Evolutionary conservation across 768 basidiomycete genomes (phyloP), one percentile per base, ranked within the genome.

Genomic region (Lepiota subincarnata): DNA sequence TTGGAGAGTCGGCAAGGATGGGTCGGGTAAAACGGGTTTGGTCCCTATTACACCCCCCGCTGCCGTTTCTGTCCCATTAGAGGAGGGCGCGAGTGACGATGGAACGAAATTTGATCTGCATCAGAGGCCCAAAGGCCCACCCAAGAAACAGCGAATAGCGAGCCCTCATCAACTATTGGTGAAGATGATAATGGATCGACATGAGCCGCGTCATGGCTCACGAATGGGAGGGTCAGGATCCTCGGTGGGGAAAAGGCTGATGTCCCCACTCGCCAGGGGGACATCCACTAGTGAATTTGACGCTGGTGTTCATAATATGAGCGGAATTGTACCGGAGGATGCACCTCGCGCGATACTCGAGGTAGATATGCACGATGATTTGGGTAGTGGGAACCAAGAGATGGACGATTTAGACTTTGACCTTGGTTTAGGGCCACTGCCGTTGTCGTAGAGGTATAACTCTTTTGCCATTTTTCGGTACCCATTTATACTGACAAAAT

Each of bases 131-230:
- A 47, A 54, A 38, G 31, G 18, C 6, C 6, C 24, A 13, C 19
- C 16, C 12, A 28, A 20, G 28, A 54, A 54, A 37, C 22, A 39
- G 22, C 45, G 45, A 4, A 54, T 54, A 40, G 40, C 34, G 18
- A 54, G 46, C 24, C 46, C 53, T 1, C 45, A 48, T 14, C 53
- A 54, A 24, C 18, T 54, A n/a, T 19, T 54, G 13, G 53, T 44
- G 28, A 54, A 47, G 53, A 54, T 54, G 53, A 40, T 54, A 3
- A 41, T 54, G 38, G 53, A 54, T 48, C 53, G 45, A 24, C 45
- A 54, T 14, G 53, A 54, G 35, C 45, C 53, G 3, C 24, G 28
- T 6, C 48, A 47, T 39, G 48, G 34, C 18, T 19, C 39, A 20
- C 53, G 53, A 20, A 37, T 39, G 20, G 45, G 37, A 34, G 19